These are phyloP conservation scores for Chaetoscypha palmicola DNA, from an alignment of 2,329 filamentous ascomycete genomes.

Conservation along the genomic window DNA sequence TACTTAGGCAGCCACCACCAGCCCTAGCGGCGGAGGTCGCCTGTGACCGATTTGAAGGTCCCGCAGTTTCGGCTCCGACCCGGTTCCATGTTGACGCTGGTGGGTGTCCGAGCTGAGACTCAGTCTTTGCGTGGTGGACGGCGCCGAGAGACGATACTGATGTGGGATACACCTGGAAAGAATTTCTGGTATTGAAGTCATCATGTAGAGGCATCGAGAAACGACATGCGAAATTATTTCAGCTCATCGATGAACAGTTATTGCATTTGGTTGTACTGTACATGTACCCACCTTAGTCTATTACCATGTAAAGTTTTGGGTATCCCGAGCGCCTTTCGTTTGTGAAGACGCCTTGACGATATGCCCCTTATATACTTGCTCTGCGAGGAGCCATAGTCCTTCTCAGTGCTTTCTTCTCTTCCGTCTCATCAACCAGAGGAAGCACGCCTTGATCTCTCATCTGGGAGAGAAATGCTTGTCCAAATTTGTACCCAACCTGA, in stretches of 20 bases:
- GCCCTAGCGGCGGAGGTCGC: too few relatives aligned
- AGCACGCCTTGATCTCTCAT: conserved; percentile 74
- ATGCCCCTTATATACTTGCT: conserved; percentile 56
- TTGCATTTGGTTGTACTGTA: background rate
- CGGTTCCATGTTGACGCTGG: too few relatives aligned
- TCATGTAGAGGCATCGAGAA: too few relatives aligned
- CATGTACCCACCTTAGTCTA: background rate
- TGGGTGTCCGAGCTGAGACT: too few relatives aligned
- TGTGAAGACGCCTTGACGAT: background rate
- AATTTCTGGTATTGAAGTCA: too few relatives aligned
- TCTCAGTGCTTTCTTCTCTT: conserved; percentile 68
- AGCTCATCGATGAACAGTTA: background rate
- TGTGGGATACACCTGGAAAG: too few relatives aligned
- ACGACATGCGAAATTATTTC: too few relatives aligned
- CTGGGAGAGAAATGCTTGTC: conserved; percentile 69
- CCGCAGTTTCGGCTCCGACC: too few relatives aligned
- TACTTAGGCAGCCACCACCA: too few relatives aligned
- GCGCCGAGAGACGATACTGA: too few relatives aligned
- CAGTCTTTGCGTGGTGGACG: too few relatives aligned
- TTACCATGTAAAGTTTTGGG: conserved; percentile 4
- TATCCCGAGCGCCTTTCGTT: conserved; percentile 8
- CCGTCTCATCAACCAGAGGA: conserved; percentile 61
- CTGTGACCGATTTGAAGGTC: too few relatives aligned
- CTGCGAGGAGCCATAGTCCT: conserved; percentile 73
- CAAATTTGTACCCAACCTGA: conserved; percentile 78